phyloP scores from a whole-genome alignment of 2,329 filamentous ascomycete species.

The Ophiostoma angusticollis region DNA sequence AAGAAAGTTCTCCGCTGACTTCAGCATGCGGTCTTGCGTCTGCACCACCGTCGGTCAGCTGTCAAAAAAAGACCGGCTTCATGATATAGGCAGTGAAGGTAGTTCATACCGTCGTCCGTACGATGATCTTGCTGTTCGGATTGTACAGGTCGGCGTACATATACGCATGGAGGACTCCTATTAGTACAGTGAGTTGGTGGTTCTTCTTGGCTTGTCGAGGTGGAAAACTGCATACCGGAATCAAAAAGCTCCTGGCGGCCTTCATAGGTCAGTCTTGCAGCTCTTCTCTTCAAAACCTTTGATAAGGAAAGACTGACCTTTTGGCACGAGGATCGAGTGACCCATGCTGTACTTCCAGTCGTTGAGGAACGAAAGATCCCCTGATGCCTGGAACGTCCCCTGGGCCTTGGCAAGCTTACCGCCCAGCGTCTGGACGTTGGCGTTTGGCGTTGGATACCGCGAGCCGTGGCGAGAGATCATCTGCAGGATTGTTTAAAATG shows the following conservation, averaged over 20 bases:
- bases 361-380: conserved; percentile 51
- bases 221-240: conserved; percentile 28
- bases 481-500: conserved; percentile 25
- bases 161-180: conserved; percentile 57
- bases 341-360: conserved; percentile 58
- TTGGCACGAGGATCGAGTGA: conserved; percentile 57
- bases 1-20: conserved; percentile 65
- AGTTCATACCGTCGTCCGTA: conserved; percentile 46
- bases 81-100: background rate
- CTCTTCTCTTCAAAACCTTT: no score
- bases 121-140: conserved; percentile 58
- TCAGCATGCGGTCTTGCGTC: conserved; percentile 66
- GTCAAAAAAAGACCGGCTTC: background rate
- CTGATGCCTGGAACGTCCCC: conserved; percentile 42
- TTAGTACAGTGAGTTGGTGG: background rate
- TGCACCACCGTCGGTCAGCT: conserved; percentile 11
- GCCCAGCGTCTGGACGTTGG: conserved; percentile 42
- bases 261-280: no score
- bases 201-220: background rate
- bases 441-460: conserved; percentile 54
- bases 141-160: conserved; percentile 61
- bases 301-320: conserved; percentile 29
- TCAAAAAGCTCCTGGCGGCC: conserved; percentile 60
- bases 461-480: conserved; percentile 64
- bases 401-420: conserved; percentile 42